phyloP scores from a whole-genome alignment of 2,329 filamentous ascomycete species.

The Aspergillus sclerotialis region DNA sequence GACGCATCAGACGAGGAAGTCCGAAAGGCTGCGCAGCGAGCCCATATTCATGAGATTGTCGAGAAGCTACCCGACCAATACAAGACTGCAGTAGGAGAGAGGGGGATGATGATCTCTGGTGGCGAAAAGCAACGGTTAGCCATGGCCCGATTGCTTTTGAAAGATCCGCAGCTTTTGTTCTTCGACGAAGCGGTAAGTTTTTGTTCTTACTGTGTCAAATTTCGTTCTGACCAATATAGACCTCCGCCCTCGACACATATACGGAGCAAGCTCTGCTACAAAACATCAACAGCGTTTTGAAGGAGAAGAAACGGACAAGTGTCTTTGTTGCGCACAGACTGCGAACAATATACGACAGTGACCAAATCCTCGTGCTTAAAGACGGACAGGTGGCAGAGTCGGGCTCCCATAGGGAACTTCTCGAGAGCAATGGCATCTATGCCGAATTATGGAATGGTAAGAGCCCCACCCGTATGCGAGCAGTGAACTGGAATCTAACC shows the following conservation, averaged over 20 bases:
- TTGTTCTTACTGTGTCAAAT: background rate
- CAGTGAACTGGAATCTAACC: slow-evolving; percentile 4
- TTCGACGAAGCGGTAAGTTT: slow-evolving; percentile 75
- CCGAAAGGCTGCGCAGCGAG: slow-evolving; percentile 68
- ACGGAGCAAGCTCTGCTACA: slow-evolving; percentile 84
- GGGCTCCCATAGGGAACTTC: slow-evolving; percentile 78
- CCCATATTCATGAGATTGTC: slow-evolving; percentile 78
- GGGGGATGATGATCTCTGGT: slow-evolving; percentile 93
- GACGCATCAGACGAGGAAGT: slow-evolving; percentile 68
- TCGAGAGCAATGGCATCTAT: slow-evolving; percentile 68
- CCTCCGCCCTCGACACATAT: slow-evolving; percentile 84
- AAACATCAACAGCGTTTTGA: slow-evolving; percentile 88
- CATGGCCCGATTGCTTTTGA: slow-evolving; percentile 73
- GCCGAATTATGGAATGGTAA: slow-evolving; percentile 83
- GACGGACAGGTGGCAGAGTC: slow-evolving; percentile 79
- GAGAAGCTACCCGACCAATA: slow-evolving; percentile 79
- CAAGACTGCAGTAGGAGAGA: slow-evolving; percentile 82
- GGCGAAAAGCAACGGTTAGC: slow-evolving; percentile 91
- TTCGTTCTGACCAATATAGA: slow-evolving; percentile 35
- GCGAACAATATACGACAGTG: slow-evolving; percentile 86
- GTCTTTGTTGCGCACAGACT: slow-evolving; percentile 92
- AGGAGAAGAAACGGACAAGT: slow-evolving; percentile 81
- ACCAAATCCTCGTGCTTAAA: slow-evolving; percentile 85
- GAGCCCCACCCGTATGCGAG: slow-evolving; percentile 25
- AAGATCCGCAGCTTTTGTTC: slow-evolving; percentile 84